Percentiles rank a stretch among this genome's conserved stretches.
Evolutionary conservation across 257 asterid species (phyloP).

Genomic region (Solanum lignicaule): DNA sequence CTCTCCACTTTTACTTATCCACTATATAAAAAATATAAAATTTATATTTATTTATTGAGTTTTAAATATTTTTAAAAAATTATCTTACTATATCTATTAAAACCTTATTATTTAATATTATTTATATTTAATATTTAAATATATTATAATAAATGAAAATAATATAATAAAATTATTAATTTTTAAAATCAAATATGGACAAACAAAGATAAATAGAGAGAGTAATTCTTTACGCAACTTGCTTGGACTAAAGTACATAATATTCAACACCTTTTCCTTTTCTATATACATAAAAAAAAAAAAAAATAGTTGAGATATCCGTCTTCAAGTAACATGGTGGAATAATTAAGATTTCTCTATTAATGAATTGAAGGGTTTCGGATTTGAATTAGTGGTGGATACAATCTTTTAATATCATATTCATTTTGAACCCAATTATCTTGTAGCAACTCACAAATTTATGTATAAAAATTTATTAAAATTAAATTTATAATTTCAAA

Average conservation of each 20-base stretch:
- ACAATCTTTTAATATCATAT: not conserved
- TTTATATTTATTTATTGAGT: too few relatives aligned
- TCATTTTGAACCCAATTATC: not conserved
- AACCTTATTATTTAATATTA: too few relatives aligned
- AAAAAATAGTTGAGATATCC: not conserved
- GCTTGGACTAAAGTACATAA: not conserved
- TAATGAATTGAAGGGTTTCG: not conserved
- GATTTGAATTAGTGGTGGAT: not conserved
- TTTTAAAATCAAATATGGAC: too few relatives aligned
- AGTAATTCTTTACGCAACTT: not conserved
- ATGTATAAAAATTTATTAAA: not conserved
- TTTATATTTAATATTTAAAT: too few relatives aligned
- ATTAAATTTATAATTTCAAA: not conserved
- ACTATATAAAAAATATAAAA: too few relatives aligned
- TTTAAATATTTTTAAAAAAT: too few relatives aligned
- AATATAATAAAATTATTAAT: too few relatives aligned
- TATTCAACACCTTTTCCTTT: not conserved
- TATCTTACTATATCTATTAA: too few relatives aligned
- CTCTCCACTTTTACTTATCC: not conserved
- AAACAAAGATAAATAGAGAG: not conserved
- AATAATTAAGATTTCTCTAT: not conserved
- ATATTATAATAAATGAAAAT: too few relatives aligned
- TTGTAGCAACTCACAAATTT: not conserved
- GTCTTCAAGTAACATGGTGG: accelerated
- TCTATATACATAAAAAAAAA: too few relatives aligned